Percentiles rank a stretch among this genome's conserved stretches.
Evolutionary conservation across 495 filamentous ascomycete species (phyloP).

Genomic region (Neurospora sp.): DNA sequence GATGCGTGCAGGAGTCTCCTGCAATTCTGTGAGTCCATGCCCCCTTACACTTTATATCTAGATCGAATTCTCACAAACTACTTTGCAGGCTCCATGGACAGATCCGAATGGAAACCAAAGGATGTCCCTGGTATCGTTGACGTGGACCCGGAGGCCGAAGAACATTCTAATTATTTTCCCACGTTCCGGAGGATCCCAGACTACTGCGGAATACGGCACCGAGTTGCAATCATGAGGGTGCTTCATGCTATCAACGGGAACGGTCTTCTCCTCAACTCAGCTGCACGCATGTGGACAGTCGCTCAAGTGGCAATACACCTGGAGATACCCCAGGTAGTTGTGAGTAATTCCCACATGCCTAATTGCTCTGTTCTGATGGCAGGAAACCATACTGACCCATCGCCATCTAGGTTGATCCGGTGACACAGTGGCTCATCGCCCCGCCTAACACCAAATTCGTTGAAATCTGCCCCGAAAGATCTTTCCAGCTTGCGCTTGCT

Average conservation of each 20-base stretch:
- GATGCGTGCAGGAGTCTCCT: constrained; percentile 15
- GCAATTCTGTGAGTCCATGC: constrained; percentile 5
- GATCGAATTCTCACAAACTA: neutral
- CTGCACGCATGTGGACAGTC: constrained; percentile 54
- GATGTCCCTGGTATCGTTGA: constrained; percentile 12
- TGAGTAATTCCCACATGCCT: constrained; percentile 8
- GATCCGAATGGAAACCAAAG: constrained; percentile 5
- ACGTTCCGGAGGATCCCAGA: constrained; percentile 32
- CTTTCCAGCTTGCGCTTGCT: constrained; percentile 30
- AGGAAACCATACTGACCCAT: neutral
- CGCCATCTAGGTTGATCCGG: constrained; percentile 12
- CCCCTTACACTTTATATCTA: neutral
- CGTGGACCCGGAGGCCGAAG: neutral
- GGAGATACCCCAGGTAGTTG: constrained; percentile 35
- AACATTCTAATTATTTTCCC: constrained; percentile 2
- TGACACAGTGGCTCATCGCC: constrained; percentile 33
- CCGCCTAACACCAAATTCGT: constrained; percentile 33
- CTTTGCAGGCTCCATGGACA: constrained; percentile 9
- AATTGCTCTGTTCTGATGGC: neutral
- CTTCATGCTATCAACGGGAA: constrained; percentile 42
- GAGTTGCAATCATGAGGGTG: constrained; percentile 48
- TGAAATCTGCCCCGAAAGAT: constrained; percentile 34
- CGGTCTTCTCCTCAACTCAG: constrained; percentile 47
- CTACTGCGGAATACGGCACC: constrained; percentile 51
- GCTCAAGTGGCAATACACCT: constrained; percentile 49